Percentiles rank a stretch among this genome's conserved stretches.
Conservation (phyloP, 2,329 filamentous ascomycete genomes). For the Aspergillus neoniger region DNA sequence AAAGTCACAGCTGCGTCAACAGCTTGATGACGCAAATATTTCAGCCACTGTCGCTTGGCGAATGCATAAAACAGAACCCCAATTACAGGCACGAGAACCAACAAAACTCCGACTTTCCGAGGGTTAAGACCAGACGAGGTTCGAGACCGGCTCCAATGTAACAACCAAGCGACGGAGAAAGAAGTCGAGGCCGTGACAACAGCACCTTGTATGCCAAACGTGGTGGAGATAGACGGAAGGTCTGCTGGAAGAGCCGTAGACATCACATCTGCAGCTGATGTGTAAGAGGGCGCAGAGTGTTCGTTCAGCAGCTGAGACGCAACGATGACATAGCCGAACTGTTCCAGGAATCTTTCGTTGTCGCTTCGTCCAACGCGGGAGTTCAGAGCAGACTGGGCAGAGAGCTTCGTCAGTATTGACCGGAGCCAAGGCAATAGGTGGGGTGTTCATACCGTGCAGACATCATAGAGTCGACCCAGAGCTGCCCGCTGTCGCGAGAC, state of each 20-base stretch:
- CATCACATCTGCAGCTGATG: slow-evolving; percentile 38
- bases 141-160: slow-evolving; percentile 70
- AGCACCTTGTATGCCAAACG: slow-evolving; percentile 65
- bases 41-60: slow-evolving; percentile 77
- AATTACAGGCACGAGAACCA: slow-evolving; percentile 52
- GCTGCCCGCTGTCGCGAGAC: slow-evolving; percentile 32
- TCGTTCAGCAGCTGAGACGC: slow-evolving; percentile 84
- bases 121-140: slow-evolving; percentile 46
- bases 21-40: slow-evolving; percentile 73
- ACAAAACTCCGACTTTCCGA: slow-evolving; percentile 41
- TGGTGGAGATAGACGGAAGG: slow-evolving; percentile 40
- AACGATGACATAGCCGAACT: slow-evolving; percentile 90
- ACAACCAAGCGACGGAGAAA: slow-evolving; percentile 64
- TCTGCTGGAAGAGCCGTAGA: slow-evolving; percentile 34
- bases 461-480: slow-evolving; percentile 46
- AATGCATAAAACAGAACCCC: slow-evolving; percentile 68
- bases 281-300: slow-evolving; percentile 48
- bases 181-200: slow-evolving; percentile 64
- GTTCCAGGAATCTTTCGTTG: slow-evolving; percentile 83
- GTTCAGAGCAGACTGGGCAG: slow-evolving; percentile 35
- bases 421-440: neutral
- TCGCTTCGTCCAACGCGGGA: slow-evolving; percentile 68
- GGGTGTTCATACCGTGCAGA: slow-evolving; percentile 48
- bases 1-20: slow-evolving; percentile 69
- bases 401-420: slow-evolving; percentile 11